A percentile compares a stretch with the other conserved stretches of the same genome.
Evolutionary conservation across 768 basidiomycete species (phyloP).

Genomic region (Panus rudis): DNA sequence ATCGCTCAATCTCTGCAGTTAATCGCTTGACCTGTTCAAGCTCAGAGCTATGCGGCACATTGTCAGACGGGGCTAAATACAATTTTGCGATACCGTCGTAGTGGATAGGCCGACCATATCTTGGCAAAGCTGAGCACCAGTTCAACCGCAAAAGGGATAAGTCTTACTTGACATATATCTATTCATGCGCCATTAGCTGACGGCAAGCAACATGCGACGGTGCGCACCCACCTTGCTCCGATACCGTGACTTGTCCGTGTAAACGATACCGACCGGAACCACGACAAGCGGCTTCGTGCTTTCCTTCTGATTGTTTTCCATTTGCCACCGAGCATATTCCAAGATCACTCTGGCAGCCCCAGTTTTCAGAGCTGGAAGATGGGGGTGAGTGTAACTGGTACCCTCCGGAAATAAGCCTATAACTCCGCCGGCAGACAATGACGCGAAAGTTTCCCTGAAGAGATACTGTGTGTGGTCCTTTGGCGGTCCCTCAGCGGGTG

Average conservation of each 20-base stretch:
- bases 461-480: constrained; percentile 80
- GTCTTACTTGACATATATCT: background rate
- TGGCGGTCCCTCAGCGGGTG: constrained; percentile 20
- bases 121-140: background rate
- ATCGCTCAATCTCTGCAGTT: constrained; percentile 64
- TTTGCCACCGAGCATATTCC: constrained; percentile 80
- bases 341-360: constrained; percentile 91
- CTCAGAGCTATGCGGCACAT: too few relatives aligned
- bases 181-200: too few relatives aligned
- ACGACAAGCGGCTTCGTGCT: constrained; percentile 31
- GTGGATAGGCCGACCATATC: too few relatives aligned
- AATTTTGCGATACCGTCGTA: too few relatives aligned
- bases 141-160: background rate
- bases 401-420: constrained; percentile 95
- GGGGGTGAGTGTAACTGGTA: constrained; percentile 87
- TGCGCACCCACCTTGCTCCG: constrained; percentile 67
- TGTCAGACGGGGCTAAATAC: too few relatives aligned
- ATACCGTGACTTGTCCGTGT: constrained; percentile 93
- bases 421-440: constrained; percentile 65
- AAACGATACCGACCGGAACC: constrained; percentile 84
- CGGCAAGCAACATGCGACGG: too few relatives aligned
- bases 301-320: constrained; percentile 37
- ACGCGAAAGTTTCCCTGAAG: constrained; percentile 86
- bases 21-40: constrained; percentile 86
- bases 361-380: constrained; percentile 86